phyloP scores from a whole-genome alignment of 768 basidiomycete species.

The Cytidiella melzeri region DNA sequence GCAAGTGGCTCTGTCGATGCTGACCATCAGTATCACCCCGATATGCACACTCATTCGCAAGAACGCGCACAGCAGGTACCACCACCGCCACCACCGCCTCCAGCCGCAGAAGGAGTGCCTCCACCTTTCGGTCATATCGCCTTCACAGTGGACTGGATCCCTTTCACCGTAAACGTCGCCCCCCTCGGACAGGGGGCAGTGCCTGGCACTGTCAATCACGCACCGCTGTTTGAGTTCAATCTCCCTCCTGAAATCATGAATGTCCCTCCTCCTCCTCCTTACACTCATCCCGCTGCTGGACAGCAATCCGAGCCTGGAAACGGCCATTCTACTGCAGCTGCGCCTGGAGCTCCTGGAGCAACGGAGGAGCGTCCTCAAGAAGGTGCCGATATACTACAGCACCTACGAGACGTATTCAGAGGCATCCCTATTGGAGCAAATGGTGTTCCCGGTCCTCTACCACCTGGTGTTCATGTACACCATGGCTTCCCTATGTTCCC shows the following conservation, averaged over 20 bases:
- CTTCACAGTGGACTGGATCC: not conserved
- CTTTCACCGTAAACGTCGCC: no score
- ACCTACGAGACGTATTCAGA: not conserved
- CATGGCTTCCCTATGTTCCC: not conserved
- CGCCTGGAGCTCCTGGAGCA: not conserved
- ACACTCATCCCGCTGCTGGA: no score
- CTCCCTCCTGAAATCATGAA: no score
- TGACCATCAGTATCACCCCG: slow-evolving; percentile 18
- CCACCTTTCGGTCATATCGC: not conserved
- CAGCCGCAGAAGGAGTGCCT: not conserved
- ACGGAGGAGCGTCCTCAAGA: not conserved
- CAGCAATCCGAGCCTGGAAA: no score
- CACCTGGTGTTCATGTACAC: not conserved
- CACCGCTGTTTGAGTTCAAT: no score
- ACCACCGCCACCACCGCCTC: not conserved
- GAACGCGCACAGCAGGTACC: slow-evolving; percentile 6
- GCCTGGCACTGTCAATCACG: no score
- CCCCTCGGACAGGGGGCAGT: no score
- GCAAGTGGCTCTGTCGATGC: slow-evolving; percentile 16
- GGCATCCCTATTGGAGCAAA: not conserved
- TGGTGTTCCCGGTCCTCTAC: not conserved
- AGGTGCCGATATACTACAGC: not conserved
- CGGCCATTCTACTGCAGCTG: not conserved
- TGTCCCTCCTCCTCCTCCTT: no score
- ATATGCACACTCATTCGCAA: slow-evolving; percentile 13